Percentiles rank a stretch among this genome's conserved stretches.
Conservation (phyloP, 2,329 filamentous ascomycete genomes). For the Fusarium domesticum region DNA sequence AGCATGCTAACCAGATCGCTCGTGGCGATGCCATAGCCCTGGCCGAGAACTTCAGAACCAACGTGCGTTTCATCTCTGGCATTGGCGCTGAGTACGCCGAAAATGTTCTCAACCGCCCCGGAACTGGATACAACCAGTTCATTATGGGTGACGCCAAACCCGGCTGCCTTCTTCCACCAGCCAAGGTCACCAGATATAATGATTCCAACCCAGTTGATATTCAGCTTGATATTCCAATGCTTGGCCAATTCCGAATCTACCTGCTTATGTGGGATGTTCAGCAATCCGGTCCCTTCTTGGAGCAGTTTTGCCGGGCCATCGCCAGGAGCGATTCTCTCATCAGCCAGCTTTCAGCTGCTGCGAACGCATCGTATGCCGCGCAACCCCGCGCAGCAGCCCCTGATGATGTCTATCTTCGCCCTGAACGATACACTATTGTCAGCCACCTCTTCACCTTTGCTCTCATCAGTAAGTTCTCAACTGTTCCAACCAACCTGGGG, state of each 20-base stretch:
- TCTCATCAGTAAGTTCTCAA: conserved; percentile 56
- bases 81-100: conserved; percentile 61
- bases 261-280: conserved; percentile 64
- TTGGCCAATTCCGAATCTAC: conserved; percentile 75
- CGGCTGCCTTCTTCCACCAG: conserved; percentile 60
- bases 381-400: conserved; percentile 56
- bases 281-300: conserved; percentile 55
- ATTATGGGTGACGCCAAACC: conserved; percentile 50
- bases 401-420: conserved; percentile 64
- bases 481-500: neutral
- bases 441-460: conserved; percentile 69
- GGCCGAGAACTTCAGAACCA: conserved; percentile 66
- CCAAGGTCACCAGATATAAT: conserved; percentile 69
- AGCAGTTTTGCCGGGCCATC: conserved; percentile 55
- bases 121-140: conserved; percentile 36
- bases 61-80: conserved; percentile 71
- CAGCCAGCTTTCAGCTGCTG: conserved; percentile 56
- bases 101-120: conserved; percentile 48
- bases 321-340: conserved; percentile 53
- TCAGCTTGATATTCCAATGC: conserved; percentile 73
- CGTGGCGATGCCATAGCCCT: conserved; percentile 61
- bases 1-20: conserved; percentile 56
- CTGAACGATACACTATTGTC: conserved; percentile 65
- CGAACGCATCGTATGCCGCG: conserved; percentile 58
- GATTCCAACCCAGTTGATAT: conserved; percentile 77